A percentile compares a stretch with the other conserved stretches of the same genome.
phyloP scores from a whole-genome alignment of 805 yeast species.

The Pichia insulana region DNA sequence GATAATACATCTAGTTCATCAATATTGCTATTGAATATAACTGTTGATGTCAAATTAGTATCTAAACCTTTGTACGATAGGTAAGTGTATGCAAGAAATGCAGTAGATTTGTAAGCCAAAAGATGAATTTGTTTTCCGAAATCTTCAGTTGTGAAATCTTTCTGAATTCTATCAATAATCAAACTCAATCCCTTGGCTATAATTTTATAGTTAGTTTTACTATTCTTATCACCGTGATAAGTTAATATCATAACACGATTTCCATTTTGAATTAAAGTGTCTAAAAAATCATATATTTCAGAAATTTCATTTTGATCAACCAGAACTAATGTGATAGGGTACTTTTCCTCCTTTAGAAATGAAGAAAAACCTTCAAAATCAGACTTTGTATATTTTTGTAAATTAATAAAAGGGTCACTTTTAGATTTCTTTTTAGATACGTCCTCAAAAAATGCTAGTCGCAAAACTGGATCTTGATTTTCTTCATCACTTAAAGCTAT shows the following conservation, averaged over 20 bases:
- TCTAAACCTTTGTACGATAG: background rate
- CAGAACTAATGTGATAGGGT: no score
- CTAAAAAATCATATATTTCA: background rate
- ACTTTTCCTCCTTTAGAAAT: no score
- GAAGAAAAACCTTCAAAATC: no score
- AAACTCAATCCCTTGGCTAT: background rate
- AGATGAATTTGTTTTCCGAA: background rate
- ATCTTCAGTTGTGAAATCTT: background rate
- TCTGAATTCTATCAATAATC: background rate
- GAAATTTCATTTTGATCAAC: no score
- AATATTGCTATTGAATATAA: background rate
- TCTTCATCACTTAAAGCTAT: no score
- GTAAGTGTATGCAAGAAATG: background rate
- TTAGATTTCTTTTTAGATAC: no score
- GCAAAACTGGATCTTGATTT: no score
- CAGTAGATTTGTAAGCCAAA: background rate
- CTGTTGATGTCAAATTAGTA: background rate
- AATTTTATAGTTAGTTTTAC: background rate
- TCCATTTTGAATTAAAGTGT: background rate
- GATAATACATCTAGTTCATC: background rate
- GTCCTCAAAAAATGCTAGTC: no score
- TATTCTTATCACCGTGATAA: background rate
- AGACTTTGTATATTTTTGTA: no score
- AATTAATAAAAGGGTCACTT: no score
- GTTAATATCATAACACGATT: background rate